These are phyloP conservation scores for Trametes sp. DNA, from an alignment of 1,284 basidiomycete genomes.

Conservation along the genomic window DNA sequence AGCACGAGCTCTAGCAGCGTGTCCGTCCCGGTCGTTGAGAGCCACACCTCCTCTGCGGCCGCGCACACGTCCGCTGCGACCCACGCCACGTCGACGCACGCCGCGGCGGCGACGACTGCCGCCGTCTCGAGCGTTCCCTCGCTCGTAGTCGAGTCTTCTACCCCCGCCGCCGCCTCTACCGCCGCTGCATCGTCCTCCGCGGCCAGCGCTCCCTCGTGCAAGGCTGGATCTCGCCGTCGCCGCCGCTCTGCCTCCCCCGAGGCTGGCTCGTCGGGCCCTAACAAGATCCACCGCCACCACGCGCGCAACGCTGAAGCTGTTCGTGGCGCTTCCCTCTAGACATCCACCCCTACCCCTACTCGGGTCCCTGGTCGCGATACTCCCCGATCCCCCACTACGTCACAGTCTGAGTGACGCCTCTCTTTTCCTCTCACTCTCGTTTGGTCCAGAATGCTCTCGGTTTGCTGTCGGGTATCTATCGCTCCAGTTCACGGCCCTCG, in stretches of 20 bases:
- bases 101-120: too few relatives aligned
- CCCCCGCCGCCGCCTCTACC: constrained; percentile 1
- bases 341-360: background rate
- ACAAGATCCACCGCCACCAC: constrained; percentile 29
- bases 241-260: constrained; percentile 20
- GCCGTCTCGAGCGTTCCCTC: constrained; percentile 9
- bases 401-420: constrained; percentile 13
- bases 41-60: constrained; percentile 16
- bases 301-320: constrained; percentile 29
- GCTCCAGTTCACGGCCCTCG: constrained; percentile 14
- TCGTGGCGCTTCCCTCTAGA: constrained; percentile 23
- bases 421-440: constrained; percentile 19
- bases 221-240: constrained; percentile 18
- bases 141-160: constrained; percentile 10
- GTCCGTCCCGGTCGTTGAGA: constrained; percentile 2
- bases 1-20: constrained; percentile 1
- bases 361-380: constrained; percentile 4
- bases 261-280: constrained; percentile 2
- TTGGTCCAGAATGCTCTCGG: constrained; percentile 17
- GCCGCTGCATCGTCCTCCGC: constrained; percentile 14
- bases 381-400: constrained; percentile 17
- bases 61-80: constrained; percentile 14
- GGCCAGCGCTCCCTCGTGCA: constrained; percentile 10
- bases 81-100: constrained; percentile 4
- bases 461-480: constrained; percentile 15